Conservation (phyloP, 768 basidiomycete genomes). For the Pulveroboletus sp. region DNA sequence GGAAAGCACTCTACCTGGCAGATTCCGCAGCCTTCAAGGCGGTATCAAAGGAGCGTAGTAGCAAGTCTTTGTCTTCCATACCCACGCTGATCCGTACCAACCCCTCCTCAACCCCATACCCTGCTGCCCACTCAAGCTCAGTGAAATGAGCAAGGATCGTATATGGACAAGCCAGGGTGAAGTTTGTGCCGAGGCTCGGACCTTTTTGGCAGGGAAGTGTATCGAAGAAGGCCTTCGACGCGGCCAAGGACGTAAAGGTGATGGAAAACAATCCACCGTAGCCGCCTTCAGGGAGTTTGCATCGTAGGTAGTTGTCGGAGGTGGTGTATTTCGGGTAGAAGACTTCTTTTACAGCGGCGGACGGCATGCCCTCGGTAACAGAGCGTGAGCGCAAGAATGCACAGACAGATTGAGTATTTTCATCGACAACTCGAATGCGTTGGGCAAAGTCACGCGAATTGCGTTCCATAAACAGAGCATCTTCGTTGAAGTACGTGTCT, state of each 20-base stretch:
- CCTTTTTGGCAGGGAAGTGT: constrained; percentile 82
- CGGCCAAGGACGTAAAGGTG: constrained; percentile 68
- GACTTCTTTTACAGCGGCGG: constrained; percentile 70
- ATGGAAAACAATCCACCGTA: constrained; percentile 88
- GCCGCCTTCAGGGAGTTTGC: constrained; percentile 56
- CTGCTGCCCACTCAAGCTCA: constrained; percentile 90
- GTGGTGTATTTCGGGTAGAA: constrained; percentile 89
- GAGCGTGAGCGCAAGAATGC: constrained; percentile 70
- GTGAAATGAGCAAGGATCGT: constrained; percentile 87
- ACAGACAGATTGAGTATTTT: constrained; percentile 80
- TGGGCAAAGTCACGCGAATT: constrained; percentile 91
- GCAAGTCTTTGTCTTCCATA: constrained; percentile 63
- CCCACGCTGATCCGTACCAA: constrained; percentile 92
- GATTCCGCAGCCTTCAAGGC: constrained; percentile 77
- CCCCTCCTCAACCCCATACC: constrained; percentile 79
- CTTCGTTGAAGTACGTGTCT: constrained; percentile 86
- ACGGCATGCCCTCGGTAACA: constrained; percentile 33
- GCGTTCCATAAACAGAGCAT: constrained; percentile 95
- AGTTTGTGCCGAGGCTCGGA: constrained; percentile 91
- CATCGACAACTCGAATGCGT: constrained; percentile 75
- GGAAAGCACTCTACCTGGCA: constrained; percentile 5
- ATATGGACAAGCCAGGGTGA: constrained; percentile 92
- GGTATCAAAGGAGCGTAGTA: constrained; percentile 56
- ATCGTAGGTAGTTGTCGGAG: constrained; percentile 65
- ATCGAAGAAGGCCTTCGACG: constrained; percentile 83